Conservation (phyloP, 768 basidiomycete species). For the Phanerodontia chrysosporium region DNA sequence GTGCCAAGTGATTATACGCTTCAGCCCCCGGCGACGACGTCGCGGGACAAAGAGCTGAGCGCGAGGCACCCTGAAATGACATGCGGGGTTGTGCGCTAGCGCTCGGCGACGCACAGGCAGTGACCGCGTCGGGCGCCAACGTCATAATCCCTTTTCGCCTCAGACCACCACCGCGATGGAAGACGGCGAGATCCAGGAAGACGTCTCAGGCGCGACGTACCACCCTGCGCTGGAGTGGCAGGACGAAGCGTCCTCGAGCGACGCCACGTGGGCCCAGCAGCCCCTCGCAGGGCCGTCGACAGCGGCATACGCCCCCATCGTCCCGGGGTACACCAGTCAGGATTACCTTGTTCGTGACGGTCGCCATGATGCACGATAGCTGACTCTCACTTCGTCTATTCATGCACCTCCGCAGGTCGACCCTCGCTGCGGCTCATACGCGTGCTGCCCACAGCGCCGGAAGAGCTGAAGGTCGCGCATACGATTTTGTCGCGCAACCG, state of each 20-base stretch:
- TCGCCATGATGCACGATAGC: neutral
- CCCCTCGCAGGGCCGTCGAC: neutral
- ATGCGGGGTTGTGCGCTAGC: neutral
- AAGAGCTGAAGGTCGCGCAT: slow-evolving; percentile 26
- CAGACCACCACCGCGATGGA: slow-evolving; percentile 13
- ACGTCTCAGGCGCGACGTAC: slow-evolving; percentile 28
- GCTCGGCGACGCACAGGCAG: no score
- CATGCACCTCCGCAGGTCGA: neutral
- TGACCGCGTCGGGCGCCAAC: neutral
- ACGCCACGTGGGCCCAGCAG: neutral
- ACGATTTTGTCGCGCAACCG: slow-evolving; percentile 39
- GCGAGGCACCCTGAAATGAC: neutral
- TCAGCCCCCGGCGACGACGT: neutral
- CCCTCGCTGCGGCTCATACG: slow-evolving; percentile 32
- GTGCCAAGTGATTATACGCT: neutral
- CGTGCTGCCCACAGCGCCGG: slow-evolving; percentile 26
- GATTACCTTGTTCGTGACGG: slow-evolving; percentile 6
- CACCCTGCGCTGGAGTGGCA: slow-evolving; percentile 62
- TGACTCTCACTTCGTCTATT: neutral
- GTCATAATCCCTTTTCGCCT: neutral
- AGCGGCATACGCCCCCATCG: neutral
- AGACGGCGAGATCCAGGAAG: slow-evolving; percentile 22
- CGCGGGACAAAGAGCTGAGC: neutral
- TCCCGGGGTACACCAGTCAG: neutral
- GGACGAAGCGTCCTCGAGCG: slow-evolving; percentile 28